These are phyloP conservation scores for Kalmanozyma brasiliensis DNA, from an alignment of 1,284 basidiomycete species.

Conservation along the genomic window DNA sequence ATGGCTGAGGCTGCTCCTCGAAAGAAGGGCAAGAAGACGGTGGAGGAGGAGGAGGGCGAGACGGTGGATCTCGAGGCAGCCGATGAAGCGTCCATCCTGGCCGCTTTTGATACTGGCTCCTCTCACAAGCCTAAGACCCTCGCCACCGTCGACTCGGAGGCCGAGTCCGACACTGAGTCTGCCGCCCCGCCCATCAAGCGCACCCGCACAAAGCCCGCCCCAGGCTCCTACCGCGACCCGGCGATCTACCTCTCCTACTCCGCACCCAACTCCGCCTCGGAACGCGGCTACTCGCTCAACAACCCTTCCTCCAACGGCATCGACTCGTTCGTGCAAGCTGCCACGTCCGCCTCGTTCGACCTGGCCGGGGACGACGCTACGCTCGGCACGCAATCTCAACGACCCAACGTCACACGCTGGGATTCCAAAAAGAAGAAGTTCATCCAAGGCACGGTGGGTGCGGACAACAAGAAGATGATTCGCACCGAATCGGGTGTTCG, in stretches of 20 bases:
- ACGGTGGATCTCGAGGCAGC: conserved; percentile 74
- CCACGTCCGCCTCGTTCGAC: conserved; percentile 82
- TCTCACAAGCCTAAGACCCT: background rate
- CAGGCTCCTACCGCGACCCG: conserved; percentile 77
- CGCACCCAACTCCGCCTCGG: conserved; percentile 83
- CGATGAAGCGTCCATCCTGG: conserved; percentile 59
- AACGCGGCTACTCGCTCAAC: conserved; percentile 75
- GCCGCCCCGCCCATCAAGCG: conserved; percentile 59
- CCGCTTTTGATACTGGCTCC: conserved; percentile 43
- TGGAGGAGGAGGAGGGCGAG: conserved; percentile 51
- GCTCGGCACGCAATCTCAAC: conserved; percentile 58
- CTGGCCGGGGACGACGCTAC: conserved; percentile 78
- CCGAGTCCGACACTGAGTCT: conserved; percentile 69
- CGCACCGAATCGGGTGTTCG: conserved; percentile 90
- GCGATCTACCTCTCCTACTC: conserved; percentile 92
- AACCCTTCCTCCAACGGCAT: conserved; percentile 69
- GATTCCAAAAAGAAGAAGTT: conserved; percentile 98
- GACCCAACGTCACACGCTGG: conserved; percentile 77
- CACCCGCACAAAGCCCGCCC: conserved; percentile 17
- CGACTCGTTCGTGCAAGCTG: conserved; percentile 88
- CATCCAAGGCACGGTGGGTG: conserved; percentile 82
- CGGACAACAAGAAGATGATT: conserved; percentile 94
- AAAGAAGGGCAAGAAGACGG: conserved; percentile 49
- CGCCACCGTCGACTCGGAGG: conserved; percentile 60
- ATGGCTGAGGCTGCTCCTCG: conserved; percentile 1